Evolutionary conservation across 2,329 filamentous ascomycete genomes (phyloP), one percentile per base, ranked within the genome.

Genomic region (Neobulgaria alba): DNA sequence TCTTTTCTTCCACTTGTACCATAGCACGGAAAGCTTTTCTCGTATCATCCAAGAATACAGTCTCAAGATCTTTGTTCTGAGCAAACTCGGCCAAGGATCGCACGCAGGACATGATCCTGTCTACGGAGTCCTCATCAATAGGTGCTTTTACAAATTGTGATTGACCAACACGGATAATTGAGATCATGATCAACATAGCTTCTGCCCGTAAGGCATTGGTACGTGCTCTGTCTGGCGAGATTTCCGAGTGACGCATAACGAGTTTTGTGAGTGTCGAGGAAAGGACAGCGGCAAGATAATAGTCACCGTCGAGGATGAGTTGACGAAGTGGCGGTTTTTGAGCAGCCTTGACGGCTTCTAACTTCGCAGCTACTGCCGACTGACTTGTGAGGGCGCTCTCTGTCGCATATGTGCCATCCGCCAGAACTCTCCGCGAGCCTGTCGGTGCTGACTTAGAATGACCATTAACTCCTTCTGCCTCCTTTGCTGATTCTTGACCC

Each of bases 161-260:
- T 65, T 98, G 92, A 30, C 92, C 92, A 46, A 95, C 92, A 36
- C 92, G 88, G 52, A 98, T 87, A 53, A 98, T 93, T 4, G 92
- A 96, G 55, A 98, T 95, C 89, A 96, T 95, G 61, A 98, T 96
- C 39, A 98, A 75, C 92, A 98, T 98, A 33, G 92, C 92, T 64
- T 98, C 92, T 3, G 92, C 92, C 36, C 87, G 83, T 18, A 98
- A 75, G 20, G 90, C 89, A 56, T 98, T 98, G 20, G 90, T 96
- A 29, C 92, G 82, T 32, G 85, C 85, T 32, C 73, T 66, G 55
- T 95, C 90, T 17, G 82, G 70, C 1, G 90, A 95, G 45, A 96
- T 89, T 60, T 96, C 89, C 2, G 87, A 84, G 62, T 96, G 88
- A 39, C 92, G 85, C 88, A 98, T 95, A 37, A 98, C 92, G 40